Evolutionary conservation across 768 basidiomycete genomes (phyloP).

Genomic region (Lentinus brumalis): DNA sequence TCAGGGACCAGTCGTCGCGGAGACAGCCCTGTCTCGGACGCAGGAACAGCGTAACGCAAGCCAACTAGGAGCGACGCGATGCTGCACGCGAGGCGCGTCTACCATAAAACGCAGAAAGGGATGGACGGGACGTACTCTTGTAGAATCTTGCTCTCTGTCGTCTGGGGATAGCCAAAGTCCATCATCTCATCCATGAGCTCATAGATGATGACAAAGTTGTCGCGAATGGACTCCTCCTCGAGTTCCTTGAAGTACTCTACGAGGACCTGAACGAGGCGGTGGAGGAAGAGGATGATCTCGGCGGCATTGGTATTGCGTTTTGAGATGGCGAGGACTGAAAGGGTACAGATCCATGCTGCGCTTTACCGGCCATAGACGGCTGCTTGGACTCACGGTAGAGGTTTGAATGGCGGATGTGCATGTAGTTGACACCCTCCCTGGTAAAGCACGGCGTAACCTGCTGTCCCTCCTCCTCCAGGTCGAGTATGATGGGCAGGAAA

Average conservation of each 20-base stretch:
- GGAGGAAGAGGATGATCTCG: constrained; percentile 95
- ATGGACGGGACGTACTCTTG: constrained; percentile 71
- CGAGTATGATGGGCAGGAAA: constrained; percentile 90
- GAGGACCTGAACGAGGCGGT: constrained; percentile 88
- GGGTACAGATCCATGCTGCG: background rate
- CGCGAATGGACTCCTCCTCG: constrained; percentile 97
- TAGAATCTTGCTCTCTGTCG: constrained; percentile 98
- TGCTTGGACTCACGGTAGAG: constrained; percentile 74
- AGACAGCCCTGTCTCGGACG: no score
- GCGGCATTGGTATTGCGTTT: constrained; percentile 96
- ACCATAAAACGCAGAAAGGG: background rate
- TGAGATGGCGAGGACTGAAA: constrained; percentile 87
- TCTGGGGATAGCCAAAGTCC: constrained; percentile 99
- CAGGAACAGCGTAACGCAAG: no score
- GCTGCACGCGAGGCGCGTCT: background rate
- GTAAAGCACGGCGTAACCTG: constrained; percentile 95
- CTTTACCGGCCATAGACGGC: background rate
- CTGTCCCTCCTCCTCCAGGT: constrained; percentile 96
- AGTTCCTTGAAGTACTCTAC: constrained; percentile 87
- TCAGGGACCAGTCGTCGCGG: no score
- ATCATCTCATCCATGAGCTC: constrained; percentile 99
- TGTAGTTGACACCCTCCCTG: constrained; percentile 93
- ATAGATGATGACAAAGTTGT: constrained; percentile 99
- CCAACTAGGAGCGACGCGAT: no score
- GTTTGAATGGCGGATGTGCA: constrained; percentile 98